Conservation (phyloP, 768 basidiomycete species). For the Galerina marginata region DNA sequence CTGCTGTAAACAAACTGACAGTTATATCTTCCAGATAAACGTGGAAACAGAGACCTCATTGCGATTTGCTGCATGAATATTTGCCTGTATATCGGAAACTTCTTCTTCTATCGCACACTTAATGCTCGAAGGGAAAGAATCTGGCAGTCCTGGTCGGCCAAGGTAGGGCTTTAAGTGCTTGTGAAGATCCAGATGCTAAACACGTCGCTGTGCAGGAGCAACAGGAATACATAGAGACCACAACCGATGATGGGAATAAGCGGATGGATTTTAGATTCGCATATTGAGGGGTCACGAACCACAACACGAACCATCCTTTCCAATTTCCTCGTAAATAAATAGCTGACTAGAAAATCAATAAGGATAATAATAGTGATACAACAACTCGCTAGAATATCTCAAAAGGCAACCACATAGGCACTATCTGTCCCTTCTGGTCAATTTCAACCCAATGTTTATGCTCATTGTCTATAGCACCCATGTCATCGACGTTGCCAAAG, state of each 20-base stretch:
- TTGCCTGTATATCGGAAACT: constrained; percentile 52
- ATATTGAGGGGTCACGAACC: constrained; percentile 40
- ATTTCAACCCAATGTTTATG: constrained; percentile 67
- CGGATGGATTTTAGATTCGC: constrained; percentile 68
- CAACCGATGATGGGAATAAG: constrained; percentile 65
- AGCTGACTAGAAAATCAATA: background rate
- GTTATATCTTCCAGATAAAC: constrained; percentile 47
- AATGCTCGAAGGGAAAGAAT: constrained; percentile 53
- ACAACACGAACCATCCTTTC: background rate
- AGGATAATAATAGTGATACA: background rate
- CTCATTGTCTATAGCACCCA: constrained; percentile 52
- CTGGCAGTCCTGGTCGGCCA: constrained; percentile 55
- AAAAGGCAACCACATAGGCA: constrained; percentile 65
- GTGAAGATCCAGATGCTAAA: background rate
- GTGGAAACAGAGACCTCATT: constrained; percentile 62
- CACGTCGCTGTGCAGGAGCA: constrained; percentile 45
- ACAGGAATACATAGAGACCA: constrained; percentile 60
- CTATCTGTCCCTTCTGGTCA: constrained; percentile 59
- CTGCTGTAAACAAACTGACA: background rate
- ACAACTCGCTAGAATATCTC: constrained; percentile 46
- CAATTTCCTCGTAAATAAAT: background rate
- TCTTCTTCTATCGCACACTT: constrained; percentile 58
- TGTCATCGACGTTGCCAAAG: constrained; percentile 56
- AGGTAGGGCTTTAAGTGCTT: constrained; percentile 37
- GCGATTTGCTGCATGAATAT: constrained; percentile 61